phyloP scores from a whole-genome alignment of 1,284 basidiomycete species.

The Trichosporon inkin region DNA sequence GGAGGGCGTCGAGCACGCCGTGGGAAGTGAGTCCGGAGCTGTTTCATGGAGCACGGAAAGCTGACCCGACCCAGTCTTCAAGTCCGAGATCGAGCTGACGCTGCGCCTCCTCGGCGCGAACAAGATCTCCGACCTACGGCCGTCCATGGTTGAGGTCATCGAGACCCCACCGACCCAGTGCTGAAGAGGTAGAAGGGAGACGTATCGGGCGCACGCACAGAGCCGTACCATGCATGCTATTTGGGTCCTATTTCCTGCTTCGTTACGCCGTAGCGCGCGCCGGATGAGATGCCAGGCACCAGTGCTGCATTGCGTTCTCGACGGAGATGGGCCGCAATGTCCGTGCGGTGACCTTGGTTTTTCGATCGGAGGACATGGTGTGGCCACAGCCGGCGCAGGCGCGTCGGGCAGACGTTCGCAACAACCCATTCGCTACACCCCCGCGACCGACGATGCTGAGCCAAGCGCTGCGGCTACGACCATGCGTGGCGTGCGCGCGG shows the following conservation, averaged over 20 bases:
- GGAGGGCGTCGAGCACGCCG: slow-evolving; percentile 70
- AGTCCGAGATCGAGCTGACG: slow-evolving; percentile 58
- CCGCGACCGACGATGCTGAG: neutral
- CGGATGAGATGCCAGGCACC: too few species aligned
- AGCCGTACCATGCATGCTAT: too few species aligned
- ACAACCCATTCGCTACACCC: neutral
- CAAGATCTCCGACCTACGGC: slow-evolving; percentile 54
- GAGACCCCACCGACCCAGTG: slow-evolving; percentile 15
- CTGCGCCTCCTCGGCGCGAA: slow-evolving; percentile 75
- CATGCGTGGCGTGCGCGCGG: neutral
- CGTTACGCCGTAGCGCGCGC: too few species aligned
- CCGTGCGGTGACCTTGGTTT: too few species aligned
- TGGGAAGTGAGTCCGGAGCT: slow-evolving; percentile 46
- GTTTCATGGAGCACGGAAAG: neutral
- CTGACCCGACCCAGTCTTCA: slow-evolving; percentile 30
- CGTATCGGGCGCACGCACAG: too few species aligned
- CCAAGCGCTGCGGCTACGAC: slow-evolving; percentile 3
- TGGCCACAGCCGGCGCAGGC: too few species aligned
- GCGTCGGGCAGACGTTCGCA: too few species aligned
- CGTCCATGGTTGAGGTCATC: slow-evolving; percentile 47
- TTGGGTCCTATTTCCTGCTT: too few species aligned
- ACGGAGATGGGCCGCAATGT: too few species aligned
- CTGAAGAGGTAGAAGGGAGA: too few species aligned
- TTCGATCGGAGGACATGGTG: too few species aligned
- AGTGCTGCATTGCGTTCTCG: too few species aligned